Evolutionary conservation across 345 rosid genomes (phyloP).

Genomic region (Boechera divaricarpa): DNA sequence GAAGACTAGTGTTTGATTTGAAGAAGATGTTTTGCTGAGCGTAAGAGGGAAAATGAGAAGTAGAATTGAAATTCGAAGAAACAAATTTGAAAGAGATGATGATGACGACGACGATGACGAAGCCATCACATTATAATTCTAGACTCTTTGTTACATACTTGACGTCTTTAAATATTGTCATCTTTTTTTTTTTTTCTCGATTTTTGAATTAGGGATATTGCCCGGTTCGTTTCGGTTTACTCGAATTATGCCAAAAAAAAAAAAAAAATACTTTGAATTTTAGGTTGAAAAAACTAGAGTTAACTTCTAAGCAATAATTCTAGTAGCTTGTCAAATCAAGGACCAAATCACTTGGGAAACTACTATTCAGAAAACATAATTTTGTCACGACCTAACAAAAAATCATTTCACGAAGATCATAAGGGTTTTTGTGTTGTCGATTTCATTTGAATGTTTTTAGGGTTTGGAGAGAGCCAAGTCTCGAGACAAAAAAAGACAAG

Average conservation of each 20-base stretch:
- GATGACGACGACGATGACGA: slow-evolving; percentile 18
- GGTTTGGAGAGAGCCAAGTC: slow-evolving; percentile 27
- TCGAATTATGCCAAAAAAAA: background rate
- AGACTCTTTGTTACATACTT: slow-evolving; percentile 33
- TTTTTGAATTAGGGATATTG: background rate
- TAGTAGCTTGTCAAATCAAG: slow-evolving; percentile 37
- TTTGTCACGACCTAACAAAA: slow-evolving; percentile 19
- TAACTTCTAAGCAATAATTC: slow-evolving; percentile 33
- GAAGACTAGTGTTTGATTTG: slow-evolving; percentile 50
- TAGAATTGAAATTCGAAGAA: slow-evolving; percentile 39
- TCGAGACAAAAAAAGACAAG: slow-evolving; percentile 37
- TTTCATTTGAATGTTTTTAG: slow-evolving; percentile 18
- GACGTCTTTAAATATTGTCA: slow-evolving; percentile 40
- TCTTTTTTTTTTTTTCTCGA: background rate
- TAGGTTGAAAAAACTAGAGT: slow-evolving; percentile 18
- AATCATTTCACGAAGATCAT: background rate
- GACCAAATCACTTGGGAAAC: slow-evolving; percentile 16
- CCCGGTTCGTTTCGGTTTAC: slow-evolving; percentile 36
- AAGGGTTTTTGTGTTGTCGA: slow-evolving; percentile 26
- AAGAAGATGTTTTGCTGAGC: slow-evolving; percentile 27
- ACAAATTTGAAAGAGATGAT: slow-evolving; percentile 32
- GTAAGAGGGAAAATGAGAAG: slow-evolving; percentile 45
- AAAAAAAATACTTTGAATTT: background rate
- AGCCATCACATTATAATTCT: slow-evolving; percentile 36
- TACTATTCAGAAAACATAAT: slow-evolving; percentile 19